These are phyloP conservation scores for Rubia yunnanensis DNA, from an alignment of 257 asterid genomes.

Conservation along the genomic window DNA sequence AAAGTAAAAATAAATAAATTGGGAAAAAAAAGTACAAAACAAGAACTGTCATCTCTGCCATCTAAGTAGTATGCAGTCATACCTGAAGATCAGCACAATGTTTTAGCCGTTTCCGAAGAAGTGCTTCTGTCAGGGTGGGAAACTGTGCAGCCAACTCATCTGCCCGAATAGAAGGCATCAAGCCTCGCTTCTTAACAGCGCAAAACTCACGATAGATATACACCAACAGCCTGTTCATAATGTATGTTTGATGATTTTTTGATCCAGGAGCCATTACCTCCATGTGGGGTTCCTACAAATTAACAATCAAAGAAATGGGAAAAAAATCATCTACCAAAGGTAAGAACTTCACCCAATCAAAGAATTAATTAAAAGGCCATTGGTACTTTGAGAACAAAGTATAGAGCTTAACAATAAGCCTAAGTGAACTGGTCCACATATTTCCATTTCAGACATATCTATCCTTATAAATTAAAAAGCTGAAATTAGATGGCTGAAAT, in stretches of 20 bases:
- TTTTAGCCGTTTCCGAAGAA: conserved; percentile 81
- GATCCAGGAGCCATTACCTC: conserved; percentile 96
- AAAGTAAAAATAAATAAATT: not conserved
- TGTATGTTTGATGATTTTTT: conserved; percentile 69
- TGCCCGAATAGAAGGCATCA: conserved; percentile 65
- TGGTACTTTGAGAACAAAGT: not conserved
- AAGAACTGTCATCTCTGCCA: not conserved
- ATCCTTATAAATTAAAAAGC: not conserved
- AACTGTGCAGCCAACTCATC: conserved; percentile 77
- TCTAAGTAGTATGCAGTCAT: conserved; percentile 1
- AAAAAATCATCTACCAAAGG: not conserved
- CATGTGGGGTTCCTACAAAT: conserved; percentile 81
- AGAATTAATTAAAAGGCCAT: not conserved
- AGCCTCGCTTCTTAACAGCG: conserved; percentile 73
- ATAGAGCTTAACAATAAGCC: not conserved
- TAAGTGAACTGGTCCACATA: not conserved
- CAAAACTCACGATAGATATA: conserved; percentile 85
- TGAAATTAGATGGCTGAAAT: not conserved
- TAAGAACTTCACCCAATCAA: not conserved
- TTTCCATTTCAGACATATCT: not conserved
- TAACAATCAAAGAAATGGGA: conserved; percentile 10
- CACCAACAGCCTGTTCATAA: conserved; percentile 82
- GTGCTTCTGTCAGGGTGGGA: conserved; percentile 69
- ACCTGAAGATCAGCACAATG: conserved; percentile 91
- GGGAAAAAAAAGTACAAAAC: not conserved